These are phyloP conservation scores for Eremothecium cymbalariae DNA, from an alignment of 1,139 yeast species.

Conservation along the genomic window DNA sequence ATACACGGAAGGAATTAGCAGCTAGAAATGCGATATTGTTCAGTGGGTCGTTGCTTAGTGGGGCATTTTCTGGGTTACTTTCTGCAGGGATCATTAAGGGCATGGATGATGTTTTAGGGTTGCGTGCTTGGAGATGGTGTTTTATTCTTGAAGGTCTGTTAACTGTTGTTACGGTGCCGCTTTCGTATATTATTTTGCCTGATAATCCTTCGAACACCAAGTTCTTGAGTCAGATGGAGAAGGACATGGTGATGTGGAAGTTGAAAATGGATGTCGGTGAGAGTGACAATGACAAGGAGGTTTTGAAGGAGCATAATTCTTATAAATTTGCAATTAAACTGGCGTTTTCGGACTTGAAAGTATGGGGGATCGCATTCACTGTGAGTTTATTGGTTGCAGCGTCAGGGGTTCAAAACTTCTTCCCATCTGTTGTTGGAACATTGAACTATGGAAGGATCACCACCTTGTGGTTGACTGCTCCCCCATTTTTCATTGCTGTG, in stretches of 20 bases:
- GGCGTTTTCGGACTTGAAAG: constrained; percentile 39
- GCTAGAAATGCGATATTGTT: constrained; percentile 35
- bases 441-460: constrained; percentile 42
- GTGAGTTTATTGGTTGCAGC: constrained; percentile 49
- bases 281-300: constrained; percentile 41
- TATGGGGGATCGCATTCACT: constrained; percentile 41
- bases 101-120: constrained; percentile 21
- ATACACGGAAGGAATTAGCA: constrained; percentile 33
- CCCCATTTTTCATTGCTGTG: constrained; percentile 52
- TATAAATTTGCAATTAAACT: constrained; percentile 37
- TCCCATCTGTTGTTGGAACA: constrained; percentile 53
- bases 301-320: constrained; percentile 33
- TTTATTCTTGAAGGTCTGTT: constrained; percentile 36
- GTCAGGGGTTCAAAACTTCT: constrained; percentile 51
- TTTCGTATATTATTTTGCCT: constrained; percentile 27
- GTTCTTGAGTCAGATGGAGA: constrained; percentile 44
- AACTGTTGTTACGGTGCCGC: constrained; percentile 21
- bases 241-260: constrained; percentile 44
- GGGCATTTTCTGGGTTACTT: constrained; percentile 38
- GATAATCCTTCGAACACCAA: constrained; percentile 51
- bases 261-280: constrained; percentile 32
- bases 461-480: constrained; percentile 51
- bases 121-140: constrained; percentile 35
- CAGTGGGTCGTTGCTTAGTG: constrained; percentile 31
- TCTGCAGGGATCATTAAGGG: constrained; percentile 29